These are phyloP conservation scores for Entomortierella parvispora DNA, from an alignment of 192 early-diverging fungal species.

Conservation along the genomic window DNA sequence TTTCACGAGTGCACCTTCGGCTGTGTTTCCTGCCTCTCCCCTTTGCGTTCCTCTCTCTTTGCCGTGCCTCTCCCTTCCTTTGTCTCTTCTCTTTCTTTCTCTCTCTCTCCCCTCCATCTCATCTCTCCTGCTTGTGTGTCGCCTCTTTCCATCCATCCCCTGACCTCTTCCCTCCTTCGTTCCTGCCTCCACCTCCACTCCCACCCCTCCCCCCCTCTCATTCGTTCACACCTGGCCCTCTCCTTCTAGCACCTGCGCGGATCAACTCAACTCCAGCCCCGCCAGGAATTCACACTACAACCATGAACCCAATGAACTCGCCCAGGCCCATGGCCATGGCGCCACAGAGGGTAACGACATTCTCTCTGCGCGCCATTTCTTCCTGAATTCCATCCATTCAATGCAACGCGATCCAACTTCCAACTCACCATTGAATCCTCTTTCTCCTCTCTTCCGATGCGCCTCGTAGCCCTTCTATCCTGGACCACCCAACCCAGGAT, in stretches of 20 bases:
- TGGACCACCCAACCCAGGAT: constrained; percentile 35
- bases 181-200: not conserved
- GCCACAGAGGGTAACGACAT: constrained; percentile 12
- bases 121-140: not conserved
- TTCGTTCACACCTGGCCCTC: not conserved
- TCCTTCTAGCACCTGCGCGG: not conserved
- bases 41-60: not conserved
- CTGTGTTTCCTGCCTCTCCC: too few relatives aligned
- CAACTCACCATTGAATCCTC: not conserved
- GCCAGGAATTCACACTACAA: too few relatives aligned
- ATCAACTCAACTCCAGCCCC: not conserved
- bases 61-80: not conserved
- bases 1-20: too few relatives aligned
- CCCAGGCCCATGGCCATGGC: constrained; percentile 9
- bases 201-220: not conserved
- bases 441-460: not conserved
- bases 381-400: not conserved
- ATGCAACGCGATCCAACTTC: not conserved
- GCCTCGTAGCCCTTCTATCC: constrained; percentile 13
- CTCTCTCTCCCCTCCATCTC: not conserved
- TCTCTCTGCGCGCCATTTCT: not conserved
- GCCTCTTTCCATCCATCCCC: not conserved
- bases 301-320: constrained; percentile 1
- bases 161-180: not conserved
- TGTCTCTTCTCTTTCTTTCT: not conserved